These are phyloP conservation scores for Davidsoniella virescens DNA, from an alignment of 2,329 filamentous ascomycete genomes.

Conservation along the genomic window DNA sequence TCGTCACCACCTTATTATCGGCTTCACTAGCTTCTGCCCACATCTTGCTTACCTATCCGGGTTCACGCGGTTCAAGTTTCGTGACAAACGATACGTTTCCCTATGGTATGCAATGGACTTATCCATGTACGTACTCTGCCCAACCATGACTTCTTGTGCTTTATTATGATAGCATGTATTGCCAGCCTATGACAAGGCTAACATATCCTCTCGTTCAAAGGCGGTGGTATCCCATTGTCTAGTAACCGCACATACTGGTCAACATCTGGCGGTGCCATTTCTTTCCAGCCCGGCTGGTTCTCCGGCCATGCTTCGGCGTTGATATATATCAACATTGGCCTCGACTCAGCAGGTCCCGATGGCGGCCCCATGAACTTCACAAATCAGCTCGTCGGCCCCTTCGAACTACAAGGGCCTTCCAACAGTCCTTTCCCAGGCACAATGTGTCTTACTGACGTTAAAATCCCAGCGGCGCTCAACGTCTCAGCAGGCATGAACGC, in stretches of 20 bases:
- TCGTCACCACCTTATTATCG: background rate
- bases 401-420: slow-evolving; percentile 57
- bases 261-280: slow-evolving; percentile 54
- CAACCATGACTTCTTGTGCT: background rate
- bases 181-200: slow-evolving; percentile 4
- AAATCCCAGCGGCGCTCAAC: slow-evolving; percentile 45
- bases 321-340: slow-evolving; percentile 70
- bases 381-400: slow-evolving; percentile 52
- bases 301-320: slow-evolving; percentile 59
- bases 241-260: slow-evolving; percentile 73
- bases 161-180: background rate
- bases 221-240: slow-evolving; percentile 57
- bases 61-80: slow-evolving; percentile 50
- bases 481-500: slow-evolving; percentile 57
- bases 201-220: slow-evolving; percentile 25
- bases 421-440: slow-evolving; percentile 60
- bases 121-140: slow-evolving; percentile 41
- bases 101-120: slow-evolving; percentile 56
- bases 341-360: slow-evolving; percentile 42
- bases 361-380: slow-evolving; percentile 26
- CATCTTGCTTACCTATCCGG: slow-evolving; percentile 48
- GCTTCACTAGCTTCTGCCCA: slow-evolving; percentile 22
- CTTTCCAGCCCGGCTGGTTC: slow-evolving; percentile 78
- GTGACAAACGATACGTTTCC: slow-evolving; percentile 46
- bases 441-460: slow-evolving; percentile 65